Conservation (phyloP, 2,329 filamentous ascomycete species). For the Didymella keratinophila region DNA sequence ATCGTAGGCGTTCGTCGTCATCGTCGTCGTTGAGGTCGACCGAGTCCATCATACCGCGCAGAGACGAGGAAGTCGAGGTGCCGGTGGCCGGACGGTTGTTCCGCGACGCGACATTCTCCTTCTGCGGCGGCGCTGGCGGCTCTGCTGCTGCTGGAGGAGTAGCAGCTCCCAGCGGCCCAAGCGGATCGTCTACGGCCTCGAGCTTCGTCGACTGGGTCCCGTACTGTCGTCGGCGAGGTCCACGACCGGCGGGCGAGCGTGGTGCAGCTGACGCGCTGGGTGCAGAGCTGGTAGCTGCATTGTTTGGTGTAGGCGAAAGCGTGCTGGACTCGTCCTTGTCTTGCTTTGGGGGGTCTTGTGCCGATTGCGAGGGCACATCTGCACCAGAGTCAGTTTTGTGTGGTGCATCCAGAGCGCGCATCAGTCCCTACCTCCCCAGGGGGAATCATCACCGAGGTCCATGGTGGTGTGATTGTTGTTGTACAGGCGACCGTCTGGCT, state of each 20-base stretch:
- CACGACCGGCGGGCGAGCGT: conserved; percentile 59
- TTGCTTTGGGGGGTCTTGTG: conserved; percentile 36
- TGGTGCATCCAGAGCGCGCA: not conserved
- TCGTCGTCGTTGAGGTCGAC: conserved; percentile 74
- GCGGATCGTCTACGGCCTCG: conserved; percentile 77
- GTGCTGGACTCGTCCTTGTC: conserved; percentile 47
- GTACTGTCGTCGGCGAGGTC: conserved; percentile 65
- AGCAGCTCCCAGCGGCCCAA: conserved; percentile 77
- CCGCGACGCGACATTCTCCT: conserved; percentile 63
- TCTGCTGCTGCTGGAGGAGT: conserved; percentile 61
- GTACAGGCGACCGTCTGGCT: conserved; percentile 21
- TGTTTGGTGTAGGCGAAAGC: conserved; percentile 25
- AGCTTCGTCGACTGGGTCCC: conserved; percentile 79
- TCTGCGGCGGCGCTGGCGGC: conserved; percentile 71
- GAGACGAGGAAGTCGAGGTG: conserved; percentile 57
- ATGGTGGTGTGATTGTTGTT: conserved; percentile 37
- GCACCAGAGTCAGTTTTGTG: conserved; percentile 27
- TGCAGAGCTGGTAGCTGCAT: conserved; percentile 36
- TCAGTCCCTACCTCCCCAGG: conserved; percentile 51
- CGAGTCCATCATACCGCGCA: conserved; percentile 66
- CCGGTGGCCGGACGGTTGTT: conserved; percentile 61
- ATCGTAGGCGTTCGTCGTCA: conserved; percentile 55
- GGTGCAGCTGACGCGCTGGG: conserved; percentile 53
- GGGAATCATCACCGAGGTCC: conserved; percentile 55
- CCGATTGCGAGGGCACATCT: conserved; percentile 59